These are phyloP conservation scores for Crassisporium funariophilum DNA, from an alignment of 768 basidiomycete genomes.

Conservation along the genomic window DNA sequence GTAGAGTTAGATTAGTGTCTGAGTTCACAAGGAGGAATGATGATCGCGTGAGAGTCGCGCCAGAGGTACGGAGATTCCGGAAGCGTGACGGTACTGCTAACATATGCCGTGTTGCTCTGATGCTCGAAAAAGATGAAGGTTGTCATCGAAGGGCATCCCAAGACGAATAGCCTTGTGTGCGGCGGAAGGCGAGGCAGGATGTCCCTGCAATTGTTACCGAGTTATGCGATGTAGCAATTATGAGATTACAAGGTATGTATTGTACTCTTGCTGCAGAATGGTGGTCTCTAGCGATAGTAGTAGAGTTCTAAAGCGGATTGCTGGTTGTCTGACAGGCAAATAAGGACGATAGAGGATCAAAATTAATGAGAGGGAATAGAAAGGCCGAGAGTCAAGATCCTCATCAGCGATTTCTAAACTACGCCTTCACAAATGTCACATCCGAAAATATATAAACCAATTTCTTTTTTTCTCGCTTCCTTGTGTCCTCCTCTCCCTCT, in stretches of 20 bases:
- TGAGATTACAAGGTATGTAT: neutral
- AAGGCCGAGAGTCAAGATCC: too few species aligned
- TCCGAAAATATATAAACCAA: slow-evolving; percentile 49
- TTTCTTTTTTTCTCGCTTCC: slow-evolving; percentile 32
- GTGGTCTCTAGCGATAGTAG: slow-evolving; percentile 4
- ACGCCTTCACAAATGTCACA: slow-evolving; percentile 33
- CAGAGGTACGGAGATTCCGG: neutral
- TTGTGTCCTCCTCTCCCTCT: slow-evolving; percentile 34
- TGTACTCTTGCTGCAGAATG: neutral
- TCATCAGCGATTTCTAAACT: neutral
- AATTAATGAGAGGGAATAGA: slow-evolving; percentile 22
- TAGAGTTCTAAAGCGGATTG: slow-evolving; percentile 1
- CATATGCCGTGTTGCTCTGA: slow-evolving; percentile 20
- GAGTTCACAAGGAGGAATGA: neutral
- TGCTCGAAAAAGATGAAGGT: slow-evolving; percentile 32
- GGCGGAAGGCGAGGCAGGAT: slow-evolving; percentile 1
- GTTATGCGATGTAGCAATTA: too few species aligned
- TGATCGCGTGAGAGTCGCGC: slow-evolving; percentile 5
- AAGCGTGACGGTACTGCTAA: too few species aligned
- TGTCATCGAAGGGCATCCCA: slow-evolving; percentile 23
- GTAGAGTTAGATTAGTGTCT: neutral
- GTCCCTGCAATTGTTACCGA: slow-evolving; percentile 1
- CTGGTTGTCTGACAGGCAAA: slow-evolving; percentile 17
- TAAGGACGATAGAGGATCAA: slow-evolving; percentile 22
- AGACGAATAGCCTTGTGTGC: slow-evolving; percentile 17